Percentiles rank a stretch among this genome's conserved stretches.
These are phyloP conservation scores for Osmozyma mogii DNA, from an alignment of 805 yeast genomes.

Conservation along the genomic window DNA sequence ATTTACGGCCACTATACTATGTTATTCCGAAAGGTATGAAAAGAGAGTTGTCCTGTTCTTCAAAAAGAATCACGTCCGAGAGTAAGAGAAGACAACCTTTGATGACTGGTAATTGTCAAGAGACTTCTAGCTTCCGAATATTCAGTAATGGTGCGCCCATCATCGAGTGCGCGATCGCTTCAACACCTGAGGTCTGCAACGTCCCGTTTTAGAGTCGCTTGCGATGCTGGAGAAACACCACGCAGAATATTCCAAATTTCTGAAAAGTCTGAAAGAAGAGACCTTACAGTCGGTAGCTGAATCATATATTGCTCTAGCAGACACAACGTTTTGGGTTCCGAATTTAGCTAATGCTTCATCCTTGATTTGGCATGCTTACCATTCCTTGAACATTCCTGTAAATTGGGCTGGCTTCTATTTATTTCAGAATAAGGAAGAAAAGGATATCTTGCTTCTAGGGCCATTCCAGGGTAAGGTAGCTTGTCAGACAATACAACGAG, in stretches of 20 bases:
- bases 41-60: background rate
- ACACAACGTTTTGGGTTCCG: conserved; percentile 77
- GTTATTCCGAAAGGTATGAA: conserved; percentile 7
- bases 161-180: conserved; percentile 10
- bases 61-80: conserved; percentile 1
- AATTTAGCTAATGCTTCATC: conserved; percentile 84
- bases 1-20: conserved; percentile 8
- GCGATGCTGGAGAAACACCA: conserved; percentile 31
- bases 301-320: conserved; percentile 59
- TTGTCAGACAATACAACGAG: conserved; percentile 72
- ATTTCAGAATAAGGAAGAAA: conserved; percentile 25
- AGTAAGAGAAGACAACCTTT: conserved; percentile 4
- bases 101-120: conserved; percentile 6
- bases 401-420: conserved; percentile 96
- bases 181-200: too few species aligned
- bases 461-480: conserved; percentile 98
- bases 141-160: conserved; percentile 7
- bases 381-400: conserved; percentile 46
- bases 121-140: conserved; percentile 5
- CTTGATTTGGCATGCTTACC: conserved; percentile 81
- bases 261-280: conserved; percentile 37
- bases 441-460: conserved; percentile 57
- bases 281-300: conserved; percentile 48
- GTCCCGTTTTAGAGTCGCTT: conserved; percentile 7
- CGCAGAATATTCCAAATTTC: conserved; percentile 66